Evolutionary conservation across 257 asterid species (phyloP).

Genomic region (Ocimum tenuiflorum): DNA sequence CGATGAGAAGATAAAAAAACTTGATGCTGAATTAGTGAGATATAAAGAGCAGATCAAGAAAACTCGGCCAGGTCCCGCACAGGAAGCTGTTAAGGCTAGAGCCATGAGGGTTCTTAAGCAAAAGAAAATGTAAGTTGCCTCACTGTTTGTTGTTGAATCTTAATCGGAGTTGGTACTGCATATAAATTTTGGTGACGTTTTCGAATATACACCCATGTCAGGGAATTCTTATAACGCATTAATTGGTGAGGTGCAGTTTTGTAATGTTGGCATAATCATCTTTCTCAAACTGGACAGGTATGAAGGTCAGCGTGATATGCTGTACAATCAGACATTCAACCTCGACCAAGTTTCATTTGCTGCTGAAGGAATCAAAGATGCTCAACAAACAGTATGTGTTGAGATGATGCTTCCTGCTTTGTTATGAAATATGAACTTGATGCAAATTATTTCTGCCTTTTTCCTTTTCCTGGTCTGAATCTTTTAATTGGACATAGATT

Average conservation of each 20-base stretch:
- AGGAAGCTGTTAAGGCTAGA: slow-evolving; percentile 85
- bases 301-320: slow-evolving; percentile 91
- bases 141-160: too few species aligned
- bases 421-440: neutral
- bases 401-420: slow-evolving; percentile 6
- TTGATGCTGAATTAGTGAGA: slow-evolving; percentile 66
- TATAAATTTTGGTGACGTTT: too few species aligned
- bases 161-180: too few species aligned
- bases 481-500: too few species aligned
- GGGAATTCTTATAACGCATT: too few species aligned
- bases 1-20: slow-evolving; percentile 79
- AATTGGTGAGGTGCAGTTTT: too few species aligned
- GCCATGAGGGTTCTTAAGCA: slow-evolving; percentile 85
- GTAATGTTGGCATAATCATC: too few species aligned
- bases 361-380: slow-evolving; percentile 77
- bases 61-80: slow-evolving; percentile 94
- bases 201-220: too few species aligned
- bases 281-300: slow-evolving; percentile 61
- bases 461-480: too few species aligned
- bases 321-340: slow-evolving; percentile 69
- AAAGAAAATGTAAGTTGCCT: slow-evolving; percentile 54
- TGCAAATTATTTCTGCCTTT: too few species aligned
- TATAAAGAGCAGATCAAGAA: slow-evolving; percentile 81
- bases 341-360: slow-evolving; percentile 85
- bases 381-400: slow-evolving; percentile 78